Conservation (phyloP, 306 rosid species). For the Trifolium pratense region DNA sequence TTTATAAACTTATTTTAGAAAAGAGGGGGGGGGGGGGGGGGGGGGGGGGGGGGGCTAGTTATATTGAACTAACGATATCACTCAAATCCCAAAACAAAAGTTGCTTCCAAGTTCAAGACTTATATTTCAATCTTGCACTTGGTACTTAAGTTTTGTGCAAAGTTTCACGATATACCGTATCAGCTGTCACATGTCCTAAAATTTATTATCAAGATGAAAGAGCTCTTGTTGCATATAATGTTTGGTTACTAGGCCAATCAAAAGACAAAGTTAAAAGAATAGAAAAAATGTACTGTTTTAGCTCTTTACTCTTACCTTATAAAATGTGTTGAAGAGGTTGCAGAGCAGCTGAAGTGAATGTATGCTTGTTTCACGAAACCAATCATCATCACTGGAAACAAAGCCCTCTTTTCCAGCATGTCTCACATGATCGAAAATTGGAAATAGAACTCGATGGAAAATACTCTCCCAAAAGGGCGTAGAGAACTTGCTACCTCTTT, state of each 20-base stretch:
- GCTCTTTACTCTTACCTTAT: slow-evolving; percentile 78
- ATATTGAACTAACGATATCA: slow-evolving; percentile 20
- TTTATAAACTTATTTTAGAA: not conserved
- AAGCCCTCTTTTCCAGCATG: slow-evolving; percentile 88
- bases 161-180: not conserved
- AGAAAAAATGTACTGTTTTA: slow-evolving; percentile 22
- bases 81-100: slow-evolving; percentile 11
- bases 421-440: slow-evolving; percentile 97
- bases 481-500: slow-evolving; percentile 97
- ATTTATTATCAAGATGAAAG: slow-evolving; percentile 30
- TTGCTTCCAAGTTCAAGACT: slow-evolving; percentile 22
- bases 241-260: slow-evolving; percentile 7
- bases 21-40: too few species aligned
- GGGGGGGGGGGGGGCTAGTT: too few species aligned
- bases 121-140: slow-evolving; percentile 11
- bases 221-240: slow-evolving; percentile 4
- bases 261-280: slow-evolving; percentile 2
- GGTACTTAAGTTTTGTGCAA: slow-evolving; percentile 10
- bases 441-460: slow-evolving; percentile 96
- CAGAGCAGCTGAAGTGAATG: slow-evolving; percentile 98
- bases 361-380: slow-evolving; percentile 92
- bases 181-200: slow-evolving; percentile 14
- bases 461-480: slow-evolving; percentile 94
- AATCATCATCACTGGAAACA: slow-evolving; percentile 74
- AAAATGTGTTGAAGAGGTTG: slow-evolving; percentile 97